Evolutionary conservation across 495 filamentous ascomycete genomes (phyloP).

Genomic region (Annulohypoxylon nitens): DNA sequence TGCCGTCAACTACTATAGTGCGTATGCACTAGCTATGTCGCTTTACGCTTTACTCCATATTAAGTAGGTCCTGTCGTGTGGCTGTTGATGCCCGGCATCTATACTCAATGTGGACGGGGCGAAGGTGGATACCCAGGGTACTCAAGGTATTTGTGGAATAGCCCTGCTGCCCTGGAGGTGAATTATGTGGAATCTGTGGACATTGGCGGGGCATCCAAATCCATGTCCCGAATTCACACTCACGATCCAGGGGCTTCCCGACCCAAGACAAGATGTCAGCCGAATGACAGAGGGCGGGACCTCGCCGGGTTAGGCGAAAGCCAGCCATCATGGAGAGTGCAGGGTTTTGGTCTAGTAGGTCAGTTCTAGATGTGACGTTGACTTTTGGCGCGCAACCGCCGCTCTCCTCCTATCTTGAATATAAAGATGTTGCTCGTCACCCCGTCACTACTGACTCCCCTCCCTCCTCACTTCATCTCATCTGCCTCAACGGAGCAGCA

Average conservation of each 20-base stretch:
- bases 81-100: slow-evolving; percentile 14
- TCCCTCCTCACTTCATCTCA: slow-evolving; percentile 21
- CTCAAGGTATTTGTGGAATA: background rate
- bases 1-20: slow-evolving; percentile 17
- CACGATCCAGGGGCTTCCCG: slow-evolving; percentile 43
- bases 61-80: slow-evolving; percentile 1
- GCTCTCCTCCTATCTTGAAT: slow-evolving; percentile 19
- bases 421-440: slow-evolving; percentile 41
- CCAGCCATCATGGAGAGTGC: slow-evolving; percentile 45
- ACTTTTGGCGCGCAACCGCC: slow-evolving; percentile 18
- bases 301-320: slow-evolving; percentile 16
- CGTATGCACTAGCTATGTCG: slow-evolving; percentile 6
- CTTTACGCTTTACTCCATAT: slow-evolving; percentile 21
- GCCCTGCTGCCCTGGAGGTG: too few species aligned
- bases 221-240: slow-evolving; percentile 43
- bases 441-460: slow-evolving; percentile 17
- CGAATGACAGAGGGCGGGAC: slow-evolving; percentile 26
- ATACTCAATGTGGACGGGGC: slow-evolving; percentile 8
- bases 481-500: slow-evolving; percentile 30
- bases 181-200: slow-evolving; percentile 9
- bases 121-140: slow-evolving; percentile 14
- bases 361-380: slow-evolving; percentile 38
- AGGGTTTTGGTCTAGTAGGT: slow-evolving; percentile 16
- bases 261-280: slow-evolving; percentile 45
- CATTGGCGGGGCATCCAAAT: slow-evolving; percentile 28